These are phyloP conservation scores for Scenedesmus sp. DNA, from an alignment of 163 green algal species.

Conservation along the genomic window DNA sequence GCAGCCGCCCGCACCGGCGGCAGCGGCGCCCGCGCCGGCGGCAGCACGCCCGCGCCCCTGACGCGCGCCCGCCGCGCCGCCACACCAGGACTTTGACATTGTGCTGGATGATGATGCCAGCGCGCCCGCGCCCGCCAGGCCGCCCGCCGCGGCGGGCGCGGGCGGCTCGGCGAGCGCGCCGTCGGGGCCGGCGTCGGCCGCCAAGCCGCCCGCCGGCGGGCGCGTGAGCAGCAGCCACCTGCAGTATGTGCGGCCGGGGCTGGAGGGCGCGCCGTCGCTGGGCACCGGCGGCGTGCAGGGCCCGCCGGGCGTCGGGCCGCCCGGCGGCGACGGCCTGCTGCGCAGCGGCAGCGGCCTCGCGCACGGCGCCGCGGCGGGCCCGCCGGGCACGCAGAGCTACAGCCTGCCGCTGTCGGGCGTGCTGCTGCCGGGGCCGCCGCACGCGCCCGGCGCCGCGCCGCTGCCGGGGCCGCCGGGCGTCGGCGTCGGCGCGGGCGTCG, in stretches of 20 bases:
- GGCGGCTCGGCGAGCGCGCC: background rate
- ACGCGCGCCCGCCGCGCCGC: too few relatives aligned
- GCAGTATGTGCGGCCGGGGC: slow-evolving; percentile 37
- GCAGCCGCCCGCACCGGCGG: background rate
- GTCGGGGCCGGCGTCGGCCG: background rate
- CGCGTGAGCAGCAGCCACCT: slow-evolving; percentile 30
- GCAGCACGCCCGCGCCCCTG: too few relatives aligned
- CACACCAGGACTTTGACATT: slow-evolving; percentile 49
- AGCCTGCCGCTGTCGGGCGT: slow-evolving; percentile 21
- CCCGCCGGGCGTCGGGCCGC: background rate
- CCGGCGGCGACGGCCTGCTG: background rate
- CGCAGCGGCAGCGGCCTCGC: background rate
- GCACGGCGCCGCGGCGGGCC: background rate
- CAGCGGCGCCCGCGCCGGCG: background rate
- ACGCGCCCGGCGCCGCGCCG: background rate
- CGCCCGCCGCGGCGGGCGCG: slow-evolving; percentile 18
- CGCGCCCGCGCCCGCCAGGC: background rate
- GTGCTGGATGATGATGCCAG: slow-evolving; percentile 37
- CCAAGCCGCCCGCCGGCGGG: slow-evolving; percentile 6
- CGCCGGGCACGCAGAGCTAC: slow-evolving; percentile 12
- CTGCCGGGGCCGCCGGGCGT: background rate
- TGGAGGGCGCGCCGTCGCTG: too few relatives aligned
- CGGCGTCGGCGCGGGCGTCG: background rate
- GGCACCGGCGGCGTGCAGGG: too few relatives aligned
- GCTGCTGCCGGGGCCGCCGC: background rate